Base-by-base conservation (phyloP, 1,284 basidiomycete genomes). In the Irpex lacteus region DNA sequence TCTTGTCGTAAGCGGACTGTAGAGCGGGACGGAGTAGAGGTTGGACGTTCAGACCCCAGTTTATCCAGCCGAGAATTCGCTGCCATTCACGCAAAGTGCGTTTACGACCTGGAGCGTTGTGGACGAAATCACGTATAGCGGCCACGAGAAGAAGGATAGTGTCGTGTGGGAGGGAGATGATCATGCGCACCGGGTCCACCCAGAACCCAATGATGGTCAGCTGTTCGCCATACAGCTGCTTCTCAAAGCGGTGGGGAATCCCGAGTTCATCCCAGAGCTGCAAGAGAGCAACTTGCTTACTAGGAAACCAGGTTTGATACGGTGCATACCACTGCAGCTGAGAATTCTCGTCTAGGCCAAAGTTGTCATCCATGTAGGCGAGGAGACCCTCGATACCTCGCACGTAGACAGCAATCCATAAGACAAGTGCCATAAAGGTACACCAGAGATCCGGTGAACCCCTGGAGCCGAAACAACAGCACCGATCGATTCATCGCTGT, bases 11-110 rank as follows among this genome's bases (percentile, higher is more conserved):
- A 0, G 78, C 4, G 0, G 67, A 65, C 7, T 56, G 68, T 55
- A 81, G 67, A 0, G 68, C 72, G 0, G 78, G 78, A 0, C 71
- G 69, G 0, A 79, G 64, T 0, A 76, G 61, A 0, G 81, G 79
- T 37, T 67, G 77, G 0, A 78, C 73, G 60, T 80, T 82, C 0
- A 83, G 67, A 0, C 70, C 70, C 80, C 80, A 83, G 57, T 80
- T 82, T 3, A 76, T 63, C 70, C 74, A 77, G 0, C 80, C 77
- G 2, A 73, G 68, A 0, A 80, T 32, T 0, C 54, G 55, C 40
- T 76, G 74, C 65, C 74, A 81, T 5, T 75, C 70, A 0, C 69
- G 60, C 0, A 77, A 65, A 11, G 70, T 50, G 15, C 62, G 67
- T 0, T 63, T 57, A 15, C 60, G 64, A 9, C n/a, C 7, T 5